These are phyloP conservation scores for Singerocomus rubriflavus DNA, from an alignment of 1,284 basidiomycete genomes.

Conservation along the genomic window DNA sequence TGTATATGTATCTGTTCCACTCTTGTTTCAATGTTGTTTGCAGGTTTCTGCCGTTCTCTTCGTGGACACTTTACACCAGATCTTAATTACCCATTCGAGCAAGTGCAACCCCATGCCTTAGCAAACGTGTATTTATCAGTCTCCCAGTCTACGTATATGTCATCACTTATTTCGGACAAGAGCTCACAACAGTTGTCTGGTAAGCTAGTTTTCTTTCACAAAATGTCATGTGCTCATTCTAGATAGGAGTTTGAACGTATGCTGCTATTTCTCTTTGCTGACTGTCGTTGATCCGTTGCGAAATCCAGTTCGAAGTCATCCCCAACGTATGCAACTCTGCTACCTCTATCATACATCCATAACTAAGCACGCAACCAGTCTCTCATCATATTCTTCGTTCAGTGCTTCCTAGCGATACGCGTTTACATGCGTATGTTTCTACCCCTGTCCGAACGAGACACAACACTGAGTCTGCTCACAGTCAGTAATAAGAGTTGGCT, in stretches of 20 bases:
- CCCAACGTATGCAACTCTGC: conserved; percentile 28
- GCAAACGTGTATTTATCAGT: not conserved
- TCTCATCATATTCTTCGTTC: not conserved
- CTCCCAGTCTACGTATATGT: conserved; percentile 53
- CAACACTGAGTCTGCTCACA: not conserved
- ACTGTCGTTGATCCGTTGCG: conserved; percentile 1
- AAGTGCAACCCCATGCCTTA: conserved; percentile 6
- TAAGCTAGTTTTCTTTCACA: conserved; percentile 24
- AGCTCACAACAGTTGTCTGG: conserved; percentile 45
- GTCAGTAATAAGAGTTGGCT: not conserved
- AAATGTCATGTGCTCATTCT: not conserved
- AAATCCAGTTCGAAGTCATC: conserved; percentile 33
- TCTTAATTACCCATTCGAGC: conserved; percentile 54
- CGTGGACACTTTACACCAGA: conserved; percentile 55
- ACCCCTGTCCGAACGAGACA: not conserved
- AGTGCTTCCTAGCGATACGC: not conserved
- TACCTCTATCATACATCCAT: no score
- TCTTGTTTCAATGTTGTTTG: not conserved
- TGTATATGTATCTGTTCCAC: not conserved
- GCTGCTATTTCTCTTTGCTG: conserved; percentile 12
- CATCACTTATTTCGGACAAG: conserved; percentile 44
- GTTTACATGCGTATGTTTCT: not conserved
- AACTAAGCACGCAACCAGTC: not conserved
- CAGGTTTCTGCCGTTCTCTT: conserved; percentile 47
- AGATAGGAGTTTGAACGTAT: conserved; percentile 46